A percentile compares a stretch with the other conserved stretches of the same genome.
These are phyloP conservation scores for Pneumocystis sp. DNA, from an alignment of 1,139 yeast species.

Conservation along the genomic window DNA sequence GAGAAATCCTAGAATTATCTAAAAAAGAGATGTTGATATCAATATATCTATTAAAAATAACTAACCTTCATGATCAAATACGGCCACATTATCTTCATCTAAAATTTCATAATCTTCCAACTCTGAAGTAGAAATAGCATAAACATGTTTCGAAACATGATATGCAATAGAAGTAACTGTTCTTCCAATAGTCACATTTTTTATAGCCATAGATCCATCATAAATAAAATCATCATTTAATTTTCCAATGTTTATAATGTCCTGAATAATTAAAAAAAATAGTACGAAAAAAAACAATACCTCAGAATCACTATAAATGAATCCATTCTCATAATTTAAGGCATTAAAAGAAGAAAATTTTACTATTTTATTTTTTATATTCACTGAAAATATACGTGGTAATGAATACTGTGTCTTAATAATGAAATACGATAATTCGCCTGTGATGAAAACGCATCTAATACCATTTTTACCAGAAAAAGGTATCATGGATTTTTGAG, in stretches of 20 bases:
- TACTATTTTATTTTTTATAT: slow-evolving; percentile 29
- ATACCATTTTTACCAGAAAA: slow-evolving; percentile 44
- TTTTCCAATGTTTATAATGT: slow-evolving; percentile 57
- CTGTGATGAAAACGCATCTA: slow-evolving; percentile 56
- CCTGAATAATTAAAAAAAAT: slow-evolving; percentile 17
- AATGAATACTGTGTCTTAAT: slow-evolving; percentile 48
- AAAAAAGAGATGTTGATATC: slow-evolving; percentile 38
- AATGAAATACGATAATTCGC: slow-evolving; percentile 56
- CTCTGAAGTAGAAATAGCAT: slow-evolving; percentile 47
- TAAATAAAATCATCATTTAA: slow-evolving; percentile 39
- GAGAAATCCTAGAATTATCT: slow-evolving; percentile 34
- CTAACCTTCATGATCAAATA: slow-evolving; percentile 9
- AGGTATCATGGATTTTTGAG: slow-evolving; percentile 33
- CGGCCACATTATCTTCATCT: slow-evolving; percentile 53
- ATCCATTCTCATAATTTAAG: slow-evolving; percentile 5
- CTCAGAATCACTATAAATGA: neutral
- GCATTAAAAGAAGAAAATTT: slow-evolving; percentile 26
- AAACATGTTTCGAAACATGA: slow-evolving; percentile 55
- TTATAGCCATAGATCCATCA: slow-evolving; percentile 51
- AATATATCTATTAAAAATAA: neutral
- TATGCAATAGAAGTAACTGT: slow-evolving; percentile 58
- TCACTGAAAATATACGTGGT: slow-evolving; percentile 55
- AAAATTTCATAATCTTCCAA: slow-evolving; percentile 49
- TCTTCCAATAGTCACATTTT: slow-evolving; percentile 36
- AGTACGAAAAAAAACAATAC: neutral